Conservation (phyloP, 345 rosid species). For the Acer negundo region DNA sequence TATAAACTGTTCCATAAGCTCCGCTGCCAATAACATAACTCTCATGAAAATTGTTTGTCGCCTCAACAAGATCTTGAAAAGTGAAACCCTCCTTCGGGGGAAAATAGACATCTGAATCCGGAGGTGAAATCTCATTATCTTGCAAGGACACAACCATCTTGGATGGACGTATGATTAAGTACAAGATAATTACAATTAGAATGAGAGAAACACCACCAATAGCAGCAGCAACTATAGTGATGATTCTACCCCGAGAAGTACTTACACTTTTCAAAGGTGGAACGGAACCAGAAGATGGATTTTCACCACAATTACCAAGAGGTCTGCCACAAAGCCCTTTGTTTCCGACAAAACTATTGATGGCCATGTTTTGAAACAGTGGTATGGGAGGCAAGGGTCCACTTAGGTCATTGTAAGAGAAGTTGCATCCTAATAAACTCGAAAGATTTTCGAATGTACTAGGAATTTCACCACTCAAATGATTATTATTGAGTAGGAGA, state of each 20-base stretch:
- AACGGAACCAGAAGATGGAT: conserved; percentile 39
- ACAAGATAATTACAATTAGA: conserved; percentile 59
- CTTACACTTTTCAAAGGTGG: conserved; percentile 24
- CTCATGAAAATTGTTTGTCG: conserved; percentile 76
- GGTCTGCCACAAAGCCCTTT: conserved; percentile 81
- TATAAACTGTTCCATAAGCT: conserved; percentile 94
- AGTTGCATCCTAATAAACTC: conserved; percentile 86
- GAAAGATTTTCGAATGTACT: conserved; percentile 58
- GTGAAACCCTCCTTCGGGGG: conserved; percentile 84
- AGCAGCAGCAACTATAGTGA: conserved; percentile 54
- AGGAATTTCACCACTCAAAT: conserved; percentile 78
- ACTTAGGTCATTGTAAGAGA: conserved; percentile 77
- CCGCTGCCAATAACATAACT: conserved; percentile 85
- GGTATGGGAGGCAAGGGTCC: conserved; percentile 67
- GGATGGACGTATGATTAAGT: conserved; percentile 57
- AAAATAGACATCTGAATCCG: conserved; percentile 67
- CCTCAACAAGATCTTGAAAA: conserved; percentile 80
- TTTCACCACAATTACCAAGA: conserved; percentile 47
- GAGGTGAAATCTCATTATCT: conserved; percentile 46
- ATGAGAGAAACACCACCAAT: conserved; percentile 80
- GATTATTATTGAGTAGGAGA: conserved; percentile 76
- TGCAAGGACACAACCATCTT: conserved; percentile 45
- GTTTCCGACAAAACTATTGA: conserved; percentile 66
- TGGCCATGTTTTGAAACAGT: conserved; percentile 64
- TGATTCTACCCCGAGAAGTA: conserved; percentile 52